A percentile compares a stretch with the other conserved stretches of the same genome.
Evolutionary conservation across 192 early-diverging fungal species (phyloP).

Genomic region (Backusella westeae): DNA sequence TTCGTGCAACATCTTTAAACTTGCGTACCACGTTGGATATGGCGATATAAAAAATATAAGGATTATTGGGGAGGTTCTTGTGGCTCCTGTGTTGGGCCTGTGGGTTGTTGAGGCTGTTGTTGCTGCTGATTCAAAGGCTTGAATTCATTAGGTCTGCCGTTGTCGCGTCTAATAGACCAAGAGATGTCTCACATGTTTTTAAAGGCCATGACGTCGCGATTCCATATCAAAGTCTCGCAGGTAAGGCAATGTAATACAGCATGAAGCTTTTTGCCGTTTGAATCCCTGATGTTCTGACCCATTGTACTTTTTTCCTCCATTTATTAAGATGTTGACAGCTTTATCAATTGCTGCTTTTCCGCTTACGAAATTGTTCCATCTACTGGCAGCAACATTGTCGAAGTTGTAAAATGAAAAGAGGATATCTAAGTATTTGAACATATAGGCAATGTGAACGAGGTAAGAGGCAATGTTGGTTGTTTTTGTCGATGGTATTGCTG

Average conservation of each 20-base stretch:
- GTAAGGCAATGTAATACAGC: neutral
- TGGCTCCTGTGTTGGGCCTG: neutral
- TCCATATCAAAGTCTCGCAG: neutral
- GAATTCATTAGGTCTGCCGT: neutral
- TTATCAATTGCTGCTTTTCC: neutral
- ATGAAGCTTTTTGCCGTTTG: neutral
- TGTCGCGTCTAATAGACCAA: neutral
- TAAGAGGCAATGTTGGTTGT: neutral
- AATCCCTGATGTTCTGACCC: neutral
- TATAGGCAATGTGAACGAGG: neutral
- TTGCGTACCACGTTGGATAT: neutral
- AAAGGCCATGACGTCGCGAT: neutral
- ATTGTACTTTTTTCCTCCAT: conserved; percentile 17
- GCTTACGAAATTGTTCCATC: neutral
- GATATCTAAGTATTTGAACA: neutral
- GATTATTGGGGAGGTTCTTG: neutral
- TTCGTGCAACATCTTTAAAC: neutral
- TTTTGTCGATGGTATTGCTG: neutral
- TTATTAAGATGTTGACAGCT: neutral
- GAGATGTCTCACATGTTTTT: neutral
- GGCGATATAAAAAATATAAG: neutral
- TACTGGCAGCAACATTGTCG: neutral
- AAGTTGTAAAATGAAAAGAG: neutral
- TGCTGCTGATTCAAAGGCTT: neutral
- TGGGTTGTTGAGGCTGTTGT: neutral